A percentile compares a stretch with the other conserved stretches of the same genome.
These are phyloP conservation scores for Chaetomium sp. DNA, from an alignment of 2,329 filamentous ascomycete species.

Conservation along the genomic window DNA sequence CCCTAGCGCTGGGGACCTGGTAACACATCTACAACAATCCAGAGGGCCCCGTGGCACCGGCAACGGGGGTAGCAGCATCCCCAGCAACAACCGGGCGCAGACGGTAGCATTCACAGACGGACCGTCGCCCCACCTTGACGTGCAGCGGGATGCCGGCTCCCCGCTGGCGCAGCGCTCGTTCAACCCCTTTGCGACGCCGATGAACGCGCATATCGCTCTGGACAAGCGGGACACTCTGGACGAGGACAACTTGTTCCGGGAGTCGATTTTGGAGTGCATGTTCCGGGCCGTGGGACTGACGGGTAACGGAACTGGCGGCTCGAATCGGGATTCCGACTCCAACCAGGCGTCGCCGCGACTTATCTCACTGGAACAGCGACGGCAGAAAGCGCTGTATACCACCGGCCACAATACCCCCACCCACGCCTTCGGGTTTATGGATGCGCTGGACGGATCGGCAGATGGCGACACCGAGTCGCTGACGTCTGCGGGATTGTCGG, in stretches of 20 bases:
- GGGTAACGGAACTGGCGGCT: conserved; percentile 49
- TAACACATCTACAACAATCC: conserved; percentile 69
- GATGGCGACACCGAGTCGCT: conserved; percentile 87
- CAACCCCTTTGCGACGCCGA: conserved; percentile 51
- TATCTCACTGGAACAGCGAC: conserved; percentile 73
- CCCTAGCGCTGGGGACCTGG: conserved; percentile 67
- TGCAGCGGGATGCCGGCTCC: conserved; percentile 34
- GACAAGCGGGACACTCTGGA: conserved; percentile 77
- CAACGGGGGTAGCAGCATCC: too few relatives aligned
- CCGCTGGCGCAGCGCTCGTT: conserved; percentile 46
- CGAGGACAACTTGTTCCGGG: conserved; percentile 81
- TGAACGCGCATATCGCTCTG: conserved; percentile 42
- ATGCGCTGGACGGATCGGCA: conserved; percentile 66
- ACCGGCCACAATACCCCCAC: conserved; percentile 30
- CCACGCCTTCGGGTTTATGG: conserved; percentile 87
- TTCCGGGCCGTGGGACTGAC: conserved; percentile 87
- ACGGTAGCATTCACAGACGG: conserved; percentile 24
- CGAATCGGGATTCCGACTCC: conserved; percentile 62
- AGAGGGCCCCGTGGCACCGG: conserved; percentile 34
- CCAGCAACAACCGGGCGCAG: conserved; percentile 40
- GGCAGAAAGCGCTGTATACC: conserved; percentile 71
- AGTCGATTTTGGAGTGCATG: conserved; percentile 89
- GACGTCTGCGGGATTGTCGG: conserved; percentile 61
- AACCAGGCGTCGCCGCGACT: conserved; percentile 79
- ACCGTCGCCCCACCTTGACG: conserved; percentile 26